These are phyloP conservation scores for Stachybotrys chartarum DNA, from an alignment of 2,329 filamentous ascomycete species.

Conservation along the genomic window DNA sequence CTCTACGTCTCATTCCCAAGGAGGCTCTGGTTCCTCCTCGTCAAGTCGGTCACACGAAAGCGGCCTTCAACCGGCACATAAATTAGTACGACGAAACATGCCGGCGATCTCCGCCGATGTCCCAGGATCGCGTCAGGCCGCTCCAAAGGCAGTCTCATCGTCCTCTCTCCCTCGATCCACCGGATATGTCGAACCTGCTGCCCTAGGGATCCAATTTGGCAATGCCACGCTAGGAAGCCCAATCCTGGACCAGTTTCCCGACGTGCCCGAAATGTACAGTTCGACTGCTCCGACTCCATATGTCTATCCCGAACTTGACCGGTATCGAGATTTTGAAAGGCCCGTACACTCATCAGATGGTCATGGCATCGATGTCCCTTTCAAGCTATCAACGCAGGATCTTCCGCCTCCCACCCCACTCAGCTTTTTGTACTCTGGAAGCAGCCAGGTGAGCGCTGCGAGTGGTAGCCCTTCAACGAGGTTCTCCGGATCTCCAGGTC, in stretches of 20 bases:
- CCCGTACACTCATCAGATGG: conserved; percentile 25
- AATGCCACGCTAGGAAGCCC: conserved; percentile 35
- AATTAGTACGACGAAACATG: conserved; percentile 42
- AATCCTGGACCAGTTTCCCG: conserved; percentile 32
- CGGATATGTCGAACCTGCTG: conserved; percentile 25
- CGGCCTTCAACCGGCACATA: conserved; percentile 25
- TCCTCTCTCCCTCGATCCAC: conserved; percentile 34
- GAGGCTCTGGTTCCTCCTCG: conserved; percentile 24
- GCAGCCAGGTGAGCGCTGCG: conserved; percentile 47
- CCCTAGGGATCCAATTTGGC: conserved; percentile 29
- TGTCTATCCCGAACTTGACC: conserved; percentile 54
- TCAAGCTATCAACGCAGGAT: conserved; percentile 55
- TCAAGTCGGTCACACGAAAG: conserved; percentile 26
- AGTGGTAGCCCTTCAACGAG: conserved; percentile 69
- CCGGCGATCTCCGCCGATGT: conserved; percentile 35
- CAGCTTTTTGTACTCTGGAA: conserved; percentile 47
- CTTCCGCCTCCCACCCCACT: conserved; percentile 58
- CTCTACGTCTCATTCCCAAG: conserved; percentile 21
- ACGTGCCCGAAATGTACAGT: conserved; percentile 32
- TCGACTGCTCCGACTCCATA: conserved; percentile 32
- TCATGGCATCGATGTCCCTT: conserved; percentile 38
- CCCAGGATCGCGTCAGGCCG: conserved; percentile 22
- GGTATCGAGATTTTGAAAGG: conserved; percentile 44
- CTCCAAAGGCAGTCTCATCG: conserved; percentile 32
- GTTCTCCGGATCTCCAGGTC: conserved; percentile 65